These are phyloP conservation scores for Parmelia sp. DNA, from an alignment of 495 filamentous ascomycete species.

Conservation along the genomic window DNA sequence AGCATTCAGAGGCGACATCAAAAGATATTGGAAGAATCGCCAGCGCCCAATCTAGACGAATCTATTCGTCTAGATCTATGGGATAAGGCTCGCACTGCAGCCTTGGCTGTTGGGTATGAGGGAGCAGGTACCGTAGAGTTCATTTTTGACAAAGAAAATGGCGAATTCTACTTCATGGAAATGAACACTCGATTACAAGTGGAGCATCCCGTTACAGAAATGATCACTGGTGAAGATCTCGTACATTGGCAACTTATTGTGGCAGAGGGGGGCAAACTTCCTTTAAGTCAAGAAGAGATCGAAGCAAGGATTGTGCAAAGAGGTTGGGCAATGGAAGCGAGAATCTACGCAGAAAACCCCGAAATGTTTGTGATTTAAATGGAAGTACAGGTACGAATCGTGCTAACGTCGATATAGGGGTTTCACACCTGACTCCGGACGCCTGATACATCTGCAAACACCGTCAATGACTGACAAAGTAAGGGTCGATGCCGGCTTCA, in stretches of 20 bases:
- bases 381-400: background rate
- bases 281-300: constrained; percentile 77
- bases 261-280: constrained; percentile 79
- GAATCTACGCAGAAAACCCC: constrained; percentile 96
- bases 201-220: constrained; percentile 95
- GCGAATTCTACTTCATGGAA: constrained; percentile 98
- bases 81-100: constrained; percentile 86
- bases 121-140: constrained; percentile 97
- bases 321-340: constrained; percentile 87
- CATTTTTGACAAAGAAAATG: constrained; percentile 94
- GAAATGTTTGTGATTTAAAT: constrained; percentile 36
- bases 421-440: constrained; percentile 93
- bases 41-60: constrained; percentile 78
- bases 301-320: constrained; percentile 64
- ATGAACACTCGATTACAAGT: constrained; percentile 98
- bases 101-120: constrained; percentile 86
- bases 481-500: constrained; percentile 88
- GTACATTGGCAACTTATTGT: constrained; percentile 96
- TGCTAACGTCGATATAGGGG: constrained; percentile 40
- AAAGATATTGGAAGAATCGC: constrained; percentile 96
- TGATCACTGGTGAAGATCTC: constrained; percentile 90
- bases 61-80: constrained; percentile 78
- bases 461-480: constrained; percentile 64
- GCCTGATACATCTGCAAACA: constrained; percentile 71
- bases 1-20: constrained; percentile 86